Evolutionary conservation across 805 yeast species (phyloP).

Genomic region (Hemisphaericaspora nanyangensis): DNA sequence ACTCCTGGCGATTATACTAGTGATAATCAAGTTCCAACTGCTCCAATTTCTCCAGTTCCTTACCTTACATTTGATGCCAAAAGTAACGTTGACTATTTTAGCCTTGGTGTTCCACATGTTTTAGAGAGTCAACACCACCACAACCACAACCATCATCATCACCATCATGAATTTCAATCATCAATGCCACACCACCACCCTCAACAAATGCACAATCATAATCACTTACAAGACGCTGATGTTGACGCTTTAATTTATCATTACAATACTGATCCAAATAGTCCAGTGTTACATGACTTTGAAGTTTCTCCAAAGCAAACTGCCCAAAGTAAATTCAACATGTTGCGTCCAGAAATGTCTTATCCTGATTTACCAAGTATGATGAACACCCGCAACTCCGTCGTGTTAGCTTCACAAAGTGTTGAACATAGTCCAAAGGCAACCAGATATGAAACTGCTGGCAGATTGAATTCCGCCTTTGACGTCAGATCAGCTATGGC

Average conservation of each 20-base stretch:
- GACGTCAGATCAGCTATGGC: constrained; percentile 1
- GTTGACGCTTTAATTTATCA: neutral
- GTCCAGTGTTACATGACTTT: constrained; percentile 1
- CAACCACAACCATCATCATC: neutral
- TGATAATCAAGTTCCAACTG: neutral
- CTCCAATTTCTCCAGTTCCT: constrained; percentile 3
- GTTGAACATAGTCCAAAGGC: constrained; percentile 1
- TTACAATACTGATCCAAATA: constrained; percentile 1
- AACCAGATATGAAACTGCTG: neutral
- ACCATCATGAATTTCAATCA: neutral
- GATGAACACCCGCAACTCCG: neutral
- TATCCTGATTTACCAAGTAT: constrained; percentile 2
- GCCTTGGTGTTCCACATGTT: too few relatives aligned
- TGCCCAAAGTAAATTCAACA: neutral
- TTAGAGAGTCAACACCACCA: neutral
- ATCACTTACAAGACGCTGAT: neutral
- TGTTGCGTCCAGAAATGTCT: constrained; percentile 1
- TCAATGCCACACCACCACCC: neutral
- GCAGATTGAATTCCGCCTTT: neutral
- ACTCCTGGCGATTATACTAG: constrained; percentile 1
- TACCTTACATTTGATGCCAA: constrained; percentile 1
- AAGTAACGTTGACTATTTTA: constrained; percentile 1
- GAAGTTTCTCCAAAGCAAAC: constrained; percentile 2
- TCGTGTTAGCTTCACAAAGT: constrained; percentile 3
- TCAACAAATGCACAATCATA: neutral